These are phyloP conservation scores for Pythium myriotylum DNA, from an alignment of 352 stramenopile genomes.

Conservation along the genomic window DNA sequence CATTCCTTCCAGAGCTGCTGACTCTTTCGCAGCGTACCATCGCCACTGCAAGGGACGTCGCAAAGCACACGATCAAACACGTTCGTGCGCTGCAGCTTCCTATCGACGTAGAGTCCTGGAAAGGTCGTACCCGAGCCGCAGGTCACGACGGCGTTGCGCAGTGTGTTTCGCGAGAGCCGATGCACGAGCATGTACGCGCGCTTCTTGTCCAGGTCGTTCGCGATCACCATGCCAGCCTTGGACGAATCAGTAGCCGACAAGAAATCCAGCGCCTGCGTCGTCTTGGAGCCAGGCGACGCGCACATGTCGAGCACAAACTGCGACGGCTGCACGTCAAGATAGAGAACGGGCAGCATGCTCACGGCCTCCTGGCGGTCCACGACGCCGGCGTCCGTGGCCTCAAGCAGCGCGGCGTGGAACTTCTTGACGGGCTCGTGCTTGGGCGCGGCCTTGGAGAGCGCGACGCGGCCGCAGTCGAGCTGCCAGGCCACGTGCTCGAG, in stretches of 20 bases:
- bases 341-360: conserved; percentile 98
- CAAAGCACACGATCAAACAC: conserved; percentile 98
- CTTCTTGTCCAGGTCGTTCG: conserved; percentile 97
- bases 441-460: conserved; percentile 82
- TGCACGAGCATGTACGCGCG: conserved; percentile 98
- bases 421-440: conserved; percentile 79
- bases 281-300: conserved; percentile 99
- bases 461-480: conserved; percentile 77
- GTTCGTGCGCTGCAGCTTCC: conserved; percentile 57
- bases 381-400: conserved; percentile 90
- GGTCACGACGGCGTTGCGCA: conserved; percentile 91
- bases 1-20: conserved; percentile 94
- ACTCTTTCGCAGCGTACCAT: conserved; percentile 99
- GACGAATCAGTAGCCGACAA: conserved; percentile 28
- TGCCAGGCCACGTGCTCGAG: conserved; percentile 80
- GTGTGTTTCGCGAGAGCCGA: conserved; percentile 86
- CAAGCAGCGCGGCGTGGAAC: conserved; percentile 93
- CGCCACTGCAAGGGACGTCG: conserved; percentile 98
- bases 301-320: conserved; percentile 88
- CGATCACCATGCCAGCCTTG: conserved; percentile 86
- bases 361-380: conserved; percentile 98
- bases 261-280: conserved; percentile 96
- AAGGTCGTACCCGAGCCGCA: conserved; percentile 93
- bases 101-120: conserved; percentile 82
- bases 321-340: conserved; percentile 91